Base-by-base conservation (phyloP, 2,329 filamentous ascomycete species). In the Clonostachys rosea region DNA sequence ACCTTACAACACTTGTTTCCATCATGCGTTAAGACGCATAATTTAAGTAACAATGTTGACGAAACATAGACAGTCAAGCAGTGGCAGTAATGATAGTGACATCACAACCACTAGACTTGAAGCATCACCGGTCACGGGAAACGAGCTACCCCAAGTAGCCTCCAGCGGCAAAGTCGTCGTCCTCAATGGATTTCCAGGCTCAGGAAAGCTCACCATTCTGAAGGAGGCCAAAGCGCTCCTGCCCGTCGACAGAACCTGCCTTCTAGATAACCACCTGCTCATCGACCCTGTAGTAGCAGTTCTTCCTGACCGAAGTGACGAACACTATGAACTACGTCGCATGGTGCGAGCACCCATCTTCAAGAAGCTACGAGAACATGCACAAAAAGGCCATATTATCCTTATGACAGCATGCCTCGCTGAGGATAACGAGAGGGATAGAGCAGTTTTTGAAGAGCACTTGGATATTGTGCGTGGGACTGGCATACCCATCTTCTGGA, bases 171-270 rank as follows among this genome's bases (percentile, higher is more conserved):
- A 20, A 16, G 14, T 45, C 5, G 39, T 57, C n/a, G 48, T 56
- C 33, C 30, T 57, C 1, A 56, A 56, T 16, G 54, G 54, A 6
- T 56, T 56, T 12, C 55, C 50, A 4, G 53, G 54, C 5, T 48
- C 49, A 6, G 55, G 53, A 7, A 56, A 57, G 34, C 46, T 56
- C 35, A 56, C 54, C 4, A 47, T 56, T 10, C 50, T 57, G 12
- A 48, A 49, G 9, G 33, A 43, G 3, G 24, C 46, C 45, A 49
- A 52, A 24, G 24, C 48, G 3, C 42, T 54, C 11, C 46, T 55
- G 2, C 46, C 48, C 3, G 2, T 11, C 16, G 37, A 43, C 14
- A 42, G 37, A 6, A 47, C 54, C 34, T 50, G 52, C 17, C 47
- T 55, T 7, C 37, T 54, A 5, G 53, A 56, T 36, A 56, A 56